These are phyloP conservation scores for Coriaria nepalensis DNA, from an alignment of 306 rosid species.

Conservation along the genomic window DNA sequence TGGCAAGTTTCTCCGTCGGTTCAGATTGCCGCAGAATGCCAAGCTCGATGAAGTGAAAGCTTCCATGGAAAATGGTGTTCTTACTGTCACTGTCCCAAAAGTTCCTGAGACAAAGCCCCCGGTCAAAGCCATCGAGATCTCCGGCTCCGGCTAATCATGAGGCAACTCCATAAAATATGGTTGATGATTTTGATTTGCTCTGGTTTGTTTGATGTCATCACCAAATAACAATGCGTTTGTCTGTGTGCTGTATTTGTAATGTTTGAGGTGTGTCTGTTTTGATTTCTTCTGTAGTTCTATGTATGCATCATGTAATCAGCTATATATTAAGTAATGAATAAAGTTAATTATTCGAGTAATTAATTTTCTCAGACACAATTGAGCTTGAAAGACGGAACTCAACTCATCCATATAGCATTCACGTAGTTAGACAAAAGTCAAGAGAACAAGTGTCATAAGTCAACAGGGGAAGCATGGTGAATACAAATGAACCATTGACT, in stretches of 20 bases:
- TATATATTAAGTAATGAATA: too few species aligned
- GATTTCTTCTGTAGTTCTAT: too few species aligned
- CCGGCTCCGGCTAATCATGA: conserved; percentile 1
- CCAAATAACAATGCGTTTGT: too few species aligned
- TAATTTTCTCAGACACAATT: too few species aligned
- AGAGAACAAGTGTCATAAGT: conserved; percentile 28
- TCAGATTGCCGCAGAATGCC: conserved; percentile 34
- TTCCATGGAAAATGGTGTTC: conserved; percentile 28
- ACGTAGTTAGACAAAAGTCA: too few species aligned
- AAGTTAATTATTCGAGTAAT: too few species aligned
- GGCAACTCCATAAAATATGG: too few species aligned
- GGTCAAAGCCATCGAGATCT: conserved; percentile 14
- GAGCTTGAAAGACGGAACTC: neutral
- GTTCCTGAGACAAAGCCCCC: conserved; percentile 9
- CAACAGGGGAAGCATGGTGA: conserved; percentile 87
- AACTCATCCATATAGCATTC: neutral
- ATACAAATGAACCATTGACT: conserved; percentile 66
- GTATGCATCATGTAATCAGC: too few species aligned
- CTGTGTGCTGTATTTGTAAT: too few species aligned
- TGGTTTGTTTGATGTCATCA: too few species aligned
- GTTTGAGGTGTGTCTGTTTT: too few species aligned
- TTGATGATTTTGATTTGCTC: too few species aligned
- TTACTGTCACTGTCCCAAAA: conserved; percentile 40
- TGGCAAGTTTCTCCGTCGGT: conserved; percentile 26
- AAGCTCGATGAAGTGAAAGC: conserved; percentile 22